These are phyloP conservation scores for Fonsecaea erecta DNA, from an alignment of 2,329 filamentous ascomycete genomes.

Conservation along the genomic window DNA sequence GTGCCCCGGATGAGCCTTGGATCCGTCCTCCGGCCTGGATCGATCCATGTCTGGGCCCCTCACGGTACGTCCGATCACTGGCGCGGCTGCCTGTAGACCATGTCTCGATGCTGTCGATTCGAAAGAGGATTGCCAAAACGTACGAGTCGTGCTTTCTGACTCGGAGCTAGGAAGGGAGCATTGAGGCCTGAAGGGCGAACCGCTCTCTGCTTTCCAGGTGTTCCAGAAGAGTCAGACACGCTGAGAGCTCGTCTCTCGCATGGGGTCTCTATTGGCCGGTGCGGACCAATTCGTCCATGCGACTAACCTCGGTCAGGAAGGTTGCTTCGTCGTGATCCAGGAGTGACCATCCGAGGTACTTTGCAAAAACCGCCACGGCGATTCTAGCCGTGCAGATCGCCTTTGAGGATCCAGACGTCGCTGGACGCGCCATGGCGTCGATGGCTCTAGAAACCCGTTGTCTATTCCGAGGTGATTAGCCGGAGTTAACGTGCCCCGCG, in stretches of 20 bases:
- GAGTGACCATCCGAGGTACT: not conserved
- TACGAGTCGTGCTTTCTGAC: not conserved
- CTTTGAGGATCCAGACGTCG: not conserved
- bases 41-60: not conserved
- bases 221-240: not conserved
- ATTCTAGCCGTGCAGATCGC: not conserved
- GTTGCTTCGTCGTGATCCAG: not conserved
- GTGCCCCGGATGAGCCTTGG: not conserved
- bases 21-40: not conserved
- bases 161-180: not conserved
- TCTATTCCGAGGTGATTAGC: not conserved
- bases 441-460: not conserved
- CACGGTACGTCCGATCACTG: not conserved
- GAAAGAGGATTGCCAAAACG: not conserved
- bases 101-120: not conserved
- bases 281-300: not conserved
- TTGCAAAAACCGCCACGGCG: not conserved
- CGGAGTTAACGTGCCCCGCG: not conserved
- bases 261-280: not conserved
- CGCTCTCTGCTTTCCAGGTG: not conserved
- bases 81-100: not conserved
- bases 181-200: not conserved
- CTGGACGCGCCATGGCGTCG: not conserved
- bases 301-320: not conserved
- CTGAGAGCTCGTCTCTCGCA: not conserved